Evolutionary conservation across 2,329 filamentous ascomycete genomes (phyloP).

Genomic region (Triangularia verruculosa): DNA sequence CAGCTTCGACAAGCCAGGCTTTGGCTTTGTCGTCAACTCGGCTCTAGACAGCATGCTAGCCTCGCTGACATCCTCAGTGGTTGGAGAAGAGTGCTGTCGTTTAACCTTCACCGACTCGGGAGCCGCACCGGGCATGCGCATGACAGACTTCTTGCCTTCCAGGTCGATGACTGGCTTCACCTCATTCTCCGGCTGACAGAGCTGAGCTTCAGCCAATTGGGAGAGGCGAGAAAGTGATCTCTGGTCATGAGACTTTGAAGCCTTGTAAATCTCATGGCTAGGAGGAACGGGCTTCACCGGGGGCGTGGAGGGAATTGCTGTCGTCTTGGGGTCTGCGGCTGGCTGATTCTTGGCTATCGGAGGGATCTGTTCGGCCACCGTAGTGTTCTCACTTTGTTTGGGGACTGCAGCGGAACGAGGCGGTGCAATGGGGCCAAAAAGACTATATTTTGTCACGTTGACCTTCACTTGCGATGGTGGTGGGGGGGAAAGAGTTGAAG

Average conservation of each 20-base stretch:
- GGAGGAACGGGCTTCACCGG: not conserved
- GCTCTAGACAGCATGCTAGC: not conserved
- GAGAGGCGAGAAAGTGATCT: too few species aligned
- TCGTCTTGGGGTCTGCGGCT: not conserved
- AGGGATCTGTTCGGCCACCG: not conserved
- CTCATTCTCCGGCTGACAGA: too few species aligned
- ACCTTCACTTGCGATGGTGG: not conserved
- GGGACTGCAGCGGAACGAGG: not conserved
- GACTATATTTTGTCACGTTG: not conserved
- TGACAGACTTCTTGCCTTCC: too few species aligned
- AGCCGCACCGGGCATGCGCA: not conserved
- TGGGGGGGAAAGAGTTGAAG: not conserved
- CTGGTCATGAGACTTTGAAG: too few species aligned
- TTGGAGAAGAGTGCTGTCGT: not conserved
- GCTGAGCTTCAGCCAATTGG: too few species aligned
- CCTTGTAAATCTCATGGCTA: too few species aligned
- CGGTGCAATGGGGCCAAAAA: not conserved
- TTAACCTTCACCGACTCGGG: not conserved
- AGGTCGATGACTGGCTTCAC: too few species aligned
- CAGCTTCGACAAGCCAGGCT: not conserved
- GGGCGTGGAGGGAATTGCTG: not conserved
- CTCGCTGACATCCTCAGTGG: not conserved
- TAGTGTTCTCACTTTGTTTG: not conserved
- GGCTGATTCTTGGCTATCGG: not conserved
- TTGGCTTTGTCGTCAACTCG: not conserved